phyloP scores from a whole-genome alignment of 139 green algal genomes.

The Zygnema circumcarinatum region DNA sequence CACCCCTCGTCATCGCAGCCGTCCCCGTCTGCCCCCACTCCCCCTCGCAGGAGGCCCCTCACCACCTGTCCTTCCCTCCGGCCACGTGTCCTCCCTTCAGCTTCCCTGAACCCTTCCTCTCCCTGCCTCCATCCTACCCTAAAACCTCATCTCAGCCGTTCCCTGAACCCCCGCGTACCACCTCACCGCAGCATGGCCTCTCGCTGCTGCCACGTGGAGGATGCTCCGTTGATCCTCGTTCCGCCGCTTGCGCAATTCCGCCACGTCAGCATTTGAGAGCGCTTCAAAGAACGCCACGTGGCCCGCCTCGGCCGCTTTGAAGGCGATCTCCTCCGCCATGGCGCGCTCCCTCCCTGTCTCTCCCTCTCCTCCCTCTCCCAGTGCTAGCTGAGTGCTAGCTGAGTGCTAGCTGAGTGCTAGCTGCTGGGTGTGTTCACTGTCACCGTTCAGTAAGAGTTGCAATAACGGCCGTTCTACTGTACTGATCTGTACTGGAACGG shows the following conservation, averaged over 20 bases:
- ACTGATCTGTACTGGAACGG: too few relatives aligned
- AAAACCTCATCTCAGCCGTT: not conserved
- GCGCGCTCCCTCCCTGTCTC: too few relatives aligned
- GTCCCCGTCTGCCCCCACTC: not conserved
- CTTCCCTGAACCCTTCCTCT: too few relatives aligned
- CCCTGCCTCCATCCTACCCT: too few relatives aligned
- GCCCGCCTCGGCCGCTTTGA: not conserved
- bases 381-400: too few relatives aligned
- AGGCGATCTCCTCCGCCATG: not conserved
- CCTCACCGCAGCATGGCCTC: constrained; percentile 1
- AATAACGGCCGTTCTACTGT: too few relatives aligned
- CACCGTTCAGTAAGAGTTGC: too few relatives aligned
- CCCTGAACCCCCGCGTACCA: not conserved
- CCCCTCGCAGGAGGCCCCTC: not conserved
- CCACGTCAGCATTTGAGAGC: not conserved
- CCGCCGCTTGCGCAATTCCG: not conserved
- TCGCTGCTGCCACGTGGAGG: constrained; percentile 9
- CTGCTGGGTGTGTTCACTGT: too few relatives aligned
- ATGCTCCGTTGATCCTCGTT: not conserved
- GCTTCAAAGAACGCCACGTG: not conserved
- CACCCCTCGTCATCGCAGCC: constrained; percentile 8
- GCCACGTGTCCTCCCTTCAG: too few relatives aligned
- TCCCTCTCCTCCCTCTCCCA: too few relatives aligned
- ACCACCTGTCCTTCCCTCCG: not conserved
- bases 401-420: too few relatives aligned